Base-by-base conservation (phyloP, 75 land plant species). In the Chamaecyparis obtusa region DNA sequence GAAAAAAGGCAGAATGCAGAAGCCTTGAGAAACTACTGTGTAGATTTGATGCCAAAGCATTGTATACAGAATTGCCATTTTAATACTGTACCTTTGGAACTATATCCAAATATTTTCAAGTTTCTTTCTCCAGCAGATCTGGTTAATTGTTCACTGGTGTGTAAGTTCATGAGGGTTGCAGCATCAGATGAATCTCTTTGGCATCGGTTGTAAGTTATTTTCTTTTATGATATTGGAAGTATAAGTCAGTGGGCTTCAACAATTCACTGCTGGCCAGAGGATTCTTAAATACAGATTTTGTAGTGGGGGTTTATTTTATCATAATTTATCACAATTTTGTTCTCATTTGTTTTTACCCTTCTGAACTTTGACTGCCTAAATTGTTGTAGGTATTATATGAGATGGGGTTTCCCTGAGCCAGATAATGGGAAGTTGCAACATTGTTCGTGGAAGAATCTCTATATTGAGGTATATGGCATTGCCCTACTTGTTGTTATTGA, bases 51-150 rank as follows among this genome's bases (percentile, higher is more conserved):
- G 19, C 21, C 35, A 32, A 71, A 71, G 35, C 44, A 16, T 86
- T 76, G 90, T 56, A 90, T 91, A 43, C 91, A 93, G 32, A 91
- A 64, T 56, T 96, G 99, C 37, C 85, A 84, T 77, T 89, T 96
- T 71, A 93, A 90, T 83, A 94, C 85, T 83, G 91, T 97, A 51
- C 99, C 99, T 43, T 88, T 91, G 15, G 99, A 97, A 85, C 85
- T 97, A 32, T 93, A 95, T 84, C 93, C 86, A 55, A 92, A 96
- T 46, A 97, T 97, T 56, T 92, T 97, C 87, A 95, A 95, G 80
- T 97, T 96, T 78, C 95, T 97, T 24, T 97, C 99, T 30, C 95
- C 99, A 60, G 99, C 94, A 95, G 92, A 91, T 72, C 88, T 91
- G 16, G 89, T 90, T 27, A 91, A 78, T 32, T 89, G 91, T 87